phyloP scores from a whole-genome alignment of 441 rosid species.

The Omphalea diandra region DNA sequence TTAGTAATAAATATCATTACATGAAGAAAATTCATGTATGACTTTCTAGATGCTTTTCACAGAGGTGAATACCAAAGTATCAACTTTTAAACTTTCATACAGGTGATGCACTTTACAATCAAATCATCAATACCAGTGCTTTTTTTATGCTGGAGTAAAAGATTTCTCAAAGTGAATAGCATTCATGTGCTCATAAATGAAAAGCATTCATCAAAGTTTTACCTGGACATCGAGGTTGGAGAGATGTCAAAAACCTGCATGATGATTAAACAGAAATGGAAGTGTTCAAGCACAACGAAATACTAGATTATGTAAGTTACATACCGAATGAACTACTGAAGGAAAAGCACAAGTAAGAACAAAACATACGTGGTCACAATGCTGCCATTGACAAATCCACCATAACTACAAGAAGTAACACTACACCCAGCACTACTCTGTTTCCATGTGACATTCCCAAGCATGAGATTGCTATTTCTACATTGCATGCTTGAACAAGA shows the following conservation, averaged over 20 bases:
- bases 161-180: neutral
- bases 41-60: neutral
- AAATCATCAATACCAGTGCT: neutral
- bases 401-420: conserved; percentile 76
- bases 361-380: conserved; percentile 59
- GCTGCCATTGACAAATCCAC: conserved; percentile 72
- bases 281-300: conserved; percentile 5
- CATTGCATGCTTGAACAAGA: conserved; percentile 98
- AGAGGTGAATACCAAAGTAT: neutral
- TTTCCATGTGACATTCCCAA: conserved; percentile 68
- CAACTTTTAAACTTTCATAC: neutral
- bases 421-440: conserved; percentile 83
- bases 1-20: neutral
- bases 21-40: neutral
- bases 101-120: neutral
- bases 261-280: conserved; percentile 3
- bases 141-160: neutral
- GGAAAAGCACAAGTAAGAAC: conserved; percentile 9
- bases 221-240: conserved; percentile 94
- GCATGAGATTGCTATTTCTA: conserved; percentile 74
- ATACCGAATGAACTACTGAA: conserved; percentile 2
- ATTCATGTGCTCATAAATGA: neutral
- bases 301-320: neutral
- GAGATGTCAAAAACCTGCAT: conserved; percentile 69
- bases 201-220: conserved; percentile 12